A percentile compares a stretch with the other conserved stretches of the same genome.
Evolutionary conservation across 805 yeast genomes (phyloP).

Genomic region (Gaillardinia entomophila): DNA sequence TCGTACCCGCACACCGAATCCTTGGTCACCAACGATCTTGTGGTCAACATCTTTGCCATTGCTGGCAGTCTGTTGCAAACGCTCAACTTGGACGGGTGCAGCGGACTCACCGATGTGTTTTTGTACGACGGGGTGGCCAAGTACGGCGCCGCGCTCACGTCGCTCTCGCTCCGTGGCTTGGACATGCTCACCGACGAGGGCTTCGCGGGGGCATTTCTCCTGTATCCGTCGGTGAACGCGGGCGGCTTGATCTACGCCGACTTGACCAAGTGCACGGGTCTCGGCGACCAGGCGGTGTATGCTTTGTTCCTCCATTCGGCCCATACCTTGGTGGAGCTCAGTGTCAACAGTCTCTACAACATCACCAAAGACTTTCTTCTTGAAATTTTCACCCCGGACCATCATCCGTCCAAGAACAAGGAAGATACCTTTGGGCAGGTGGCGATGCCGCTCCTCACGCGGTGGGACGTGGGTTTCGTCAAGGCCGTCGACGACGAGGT

Average conservation of each 20-base stretch:
- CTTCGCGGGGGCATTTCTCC: constrained; percentile 48
- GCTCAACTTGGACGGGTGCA: constrained; percentile 68
- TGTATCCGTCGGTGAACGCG: constrained; percentile 43
- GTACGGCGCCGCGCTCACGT: constrained; percentile 51
- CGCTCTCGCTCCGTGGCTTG: constrained; percentile 52
- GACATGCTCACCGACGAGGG: constrained; percentile 71
- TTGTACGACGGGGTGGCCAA: constrained; percentile 51
- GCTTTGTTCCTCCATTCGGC: constrained; percentile 60
- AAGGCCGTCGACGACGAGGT: constrained; percentile 67
- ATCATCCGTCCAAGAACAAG: constrained; percentile 13
- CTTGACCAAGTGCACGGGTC: constrained; percentile 57
- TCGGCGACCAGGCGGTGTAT: constrained; percentile 59
- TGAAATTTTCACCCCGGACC: constrained; percentile 36
- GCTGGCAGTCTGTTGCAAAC: constrained; percentile 57
- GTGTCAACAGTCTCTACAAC: constrained; percentile 65
- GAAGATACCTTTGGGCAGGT: constrained; percentile 10
- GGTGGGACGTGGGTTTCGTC: constrained; percentile 75
- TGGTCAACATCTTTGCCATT: constrained; percentile 54
- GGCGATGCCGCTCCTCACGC: constrained; percentile 54
- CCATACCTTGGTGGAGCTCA: constrained; percentile 60
- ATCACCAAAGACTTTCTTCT: constrained; percentile 48
- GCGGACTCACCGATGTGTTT: constrained; percentile 62
- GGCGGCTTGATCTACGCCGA: constrained; percentile 58
- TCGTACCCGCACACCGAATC: constrained; percentile 64
- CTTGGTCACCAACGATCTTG: constrained; percentile 59